Evolutionary conservation across 1,139 yeast genomes (phyloP), one percentile per base, ranked within the genome.

Genomic region (Suhomyces taliae): DNA sequence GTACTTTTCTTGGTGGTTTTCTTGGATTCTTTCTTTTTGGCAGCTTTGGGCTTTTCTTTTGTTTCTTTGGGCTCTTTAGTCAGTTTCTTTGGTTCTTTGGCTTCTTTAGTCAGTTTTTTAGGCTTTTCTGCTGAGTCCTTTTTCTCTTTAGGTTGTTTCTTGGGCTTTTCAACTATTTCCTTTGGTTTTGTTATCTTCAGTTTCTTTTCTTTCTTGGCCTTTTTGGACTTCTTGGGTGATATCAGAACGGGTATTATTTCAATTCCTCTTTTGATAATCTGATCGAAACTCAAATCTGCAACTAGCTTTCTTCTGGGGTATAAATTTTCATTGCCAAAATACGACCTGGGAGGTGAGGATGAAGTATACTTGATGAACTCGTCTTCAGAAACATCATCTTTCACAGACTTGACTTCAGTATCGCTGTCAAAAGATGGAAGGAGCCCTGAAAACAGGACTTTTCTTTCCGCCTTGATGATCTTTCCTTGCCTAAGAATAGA

Each of bases 241-340:
- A 64, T 56, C 40, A 64, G 47, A 32, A 59, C 59, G 0, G 67
- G 67, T 8, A 64, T 67, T 31, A 62, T 42, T 42, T 64, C 64
- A 32, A 63, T 52, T 36, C 69, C 32, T 29, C 32, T 29, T 11
- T 29, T 50, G 27, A 64, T 41, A 7, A 64, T 64, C 45, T 64
- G 66, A 34, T 58, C 60, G 40, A 64, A 62, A 42, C 64, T 56
- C 39, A 64, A 47, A 34, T 60, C 59, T 0, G 67, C 69, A 7
- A 64, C 69, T 33, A 62, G 42, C 41, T 64, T 64, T 33, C 64
- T 52, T 36, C 69, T 52, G 8, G 67, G 67, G 34, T 60, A 61
- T 14, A 44, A 44, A 24, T 56, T 51, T 29, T 53, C 58, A 34
- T 58, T 61, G 5, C 52, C 54, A 35, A 64, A 57, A 42, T 52